Evolutionary conservation across 2,329 filamentous ascomycete genomes (phyloP).

Genomic region (Monosporascus sp.): DNA sequence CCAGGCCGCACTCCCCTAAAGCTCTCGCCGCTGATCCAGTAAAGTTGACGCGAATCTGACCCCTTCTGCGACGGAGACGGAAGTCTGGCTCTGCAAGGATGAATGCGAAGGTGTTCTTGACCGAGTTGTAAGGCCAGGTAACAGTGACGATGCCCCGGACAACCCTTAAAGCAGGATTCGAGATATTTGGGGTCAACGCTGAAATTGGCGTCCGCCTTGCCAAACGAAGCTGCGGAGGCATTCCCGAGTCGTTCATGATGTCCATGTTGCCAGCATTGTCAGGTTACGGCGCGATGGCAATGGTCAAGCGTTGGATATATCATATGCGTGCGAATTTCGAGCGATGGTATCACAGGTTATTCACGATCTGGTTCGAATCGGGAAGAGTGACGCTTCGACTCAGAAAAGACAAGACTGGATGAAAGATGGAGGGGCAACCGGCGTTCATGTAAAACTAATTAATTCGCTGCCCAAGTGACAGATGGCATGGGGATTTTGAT

Average conservation of each 20-base stretch:
- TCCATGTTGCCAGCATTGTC: constrained; percentile 22
- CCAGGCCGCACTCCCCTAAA: constrained; percentile 61
- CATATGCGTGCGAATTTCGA: too few relatives aligned
- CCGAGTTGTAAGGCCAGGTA: constrained; percentile 85
- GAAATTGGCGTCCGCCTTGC: constrained; percentile 47
- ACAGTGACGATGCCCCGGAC: constrained; percentile 74
- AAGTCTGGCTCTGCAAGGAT: constrained; percentile 82
- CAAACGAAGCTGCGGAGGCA: constrained; percentile 13
- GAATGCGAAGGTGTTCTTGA: constrained; percentile 68
- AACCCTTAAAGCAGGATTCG: constrained; percentile 34
- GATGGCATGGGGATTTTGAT: too few relatives aligned
- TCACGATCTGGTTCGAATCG: too few relatives aligned
- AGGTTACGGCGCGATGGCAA: constrained; percentile 5
- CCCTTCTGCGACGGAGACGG: constrained; percentile 67
- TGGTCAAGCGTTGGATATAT: neutral
- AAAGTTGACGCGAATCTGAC: constrained; percentile 78
- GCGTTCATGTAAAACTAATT: too few relatives aligned
- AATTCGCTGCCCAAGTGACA: too few relatives aligned
- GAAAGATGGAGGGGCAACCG: too few relatives aligned
- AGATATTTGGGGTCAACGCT: constrained; percentile 45
- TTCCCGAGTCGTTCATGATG: constrained; percentile 9
- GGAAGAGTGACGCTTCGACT: too few relatives aligned
- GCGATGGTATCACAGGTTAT: too few relatives aligned
- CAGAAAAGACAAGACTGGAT: too few relatives aligned
- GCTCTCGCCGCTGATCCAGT: constrained; percentile 63